Conservation (phyloP, 2,329 filamentous ascomycete species). For the Tothia fuscella region DNA sequence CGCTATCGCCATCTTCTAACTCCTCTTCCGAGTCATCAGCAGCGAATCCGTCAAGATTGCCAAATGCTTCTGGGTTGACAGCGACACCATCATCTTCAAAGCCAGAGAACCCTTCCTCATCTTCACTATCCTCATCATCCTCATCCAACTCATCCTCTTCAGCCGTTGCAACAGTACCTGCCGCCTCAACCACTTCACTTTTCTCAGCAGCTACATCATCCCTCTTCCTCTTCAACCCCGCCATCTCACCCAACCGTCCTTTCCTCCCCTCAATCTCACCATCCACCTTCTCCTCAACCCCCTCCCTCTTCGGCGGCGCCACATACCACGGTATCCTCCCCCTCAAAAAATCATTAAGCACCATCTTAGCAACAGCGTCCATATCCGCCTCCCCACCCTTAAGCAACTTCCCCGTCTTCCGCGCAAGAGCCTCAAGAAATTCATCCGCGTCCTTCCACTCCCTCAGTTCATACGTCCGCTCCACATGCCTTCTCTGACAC, state of each 20-base stretch:
- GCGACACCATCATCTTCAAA: slow-evolving; percentile 22
- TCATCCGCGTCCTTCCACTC: slow-evolving; percentile 66
- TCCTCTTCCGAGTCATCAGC: slow-evolving; percentile 17
- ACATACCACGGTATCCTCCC: slow-evolving; percentile 97
- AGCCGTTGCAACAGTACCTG: slow-evolving; percentile 33
- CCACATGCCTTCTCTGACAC: slow-evolving; percentile 77
- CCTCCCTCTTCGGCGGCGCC: slow-evolving; percentile 55
- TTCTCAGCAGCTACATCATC: slow-evolving; percentile 17
- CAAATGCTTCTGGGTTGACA: slow-evolving; percentile 12
- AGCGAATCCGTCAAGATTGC: slow-evolving; percentile 12
- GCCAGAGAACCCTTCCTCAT: slow-evolving; percentile 20
- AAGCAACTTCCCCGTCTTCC: slow-evolving; percentile 75
- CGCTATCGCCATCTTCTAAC: slow-evolving; percentile 2
- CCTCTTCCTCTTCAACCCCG: slow-evolving; percentile 51
- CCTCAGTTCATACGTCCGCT: slow-evolving; percentile 82
- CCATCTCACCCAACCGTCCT: slow-evolving; percentile 74
- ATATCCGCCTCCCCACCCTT: slow-evolving; percentile 92
- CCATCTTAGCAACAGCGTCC: slow-evolving; percentile 92
- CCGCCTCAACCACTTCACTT: slow-evolving; percentile 10
- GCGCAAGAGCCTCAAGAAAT: slow-evolving; percentile 75
- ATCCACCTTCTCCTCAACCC: slow-evolving; percentile 38
- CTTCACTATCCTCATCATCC: slow-evolving; percentile 17
- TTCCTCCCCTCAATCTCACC: slow-evolving; percentile 54
- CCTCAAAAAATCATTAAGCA: slow-evolving; percentile 88
- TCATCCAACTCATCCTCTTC: slow-evolving; percentile 23